Conservation (phyloP, 371 early-diverging fungal genomes). For the Mucor ambiguus region DNA sequence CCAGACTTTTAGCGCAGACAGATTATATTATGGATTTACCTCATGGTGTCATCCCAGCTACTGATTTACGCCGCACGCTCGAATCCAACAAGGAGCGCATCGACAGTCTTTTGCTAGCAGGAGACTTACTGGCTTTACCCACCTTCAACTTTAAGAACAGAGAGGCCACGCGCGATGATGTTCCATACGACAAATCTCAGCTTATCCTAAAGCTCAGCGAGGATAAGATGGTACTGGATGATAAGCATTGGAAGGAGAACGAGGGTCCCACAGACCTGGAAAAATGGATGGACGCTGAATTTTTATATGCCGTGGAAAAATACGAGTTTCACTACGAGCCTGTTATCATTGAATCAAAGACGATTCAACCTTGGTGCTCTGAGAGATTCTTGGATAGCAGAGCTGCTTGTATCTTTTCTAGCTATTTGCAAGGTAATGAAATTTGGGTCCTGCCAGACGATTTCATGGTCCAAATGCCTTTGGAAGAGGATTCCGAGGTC, state of each 20-base stretch:
- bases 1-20: slow-evolving; percentile 45
- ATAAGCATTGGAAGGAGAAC: slow-evolving; percentile 49
- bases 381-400: slow-evolving; percentile 51
- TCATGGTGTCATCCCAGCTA: slow-evolving; percentile 40
- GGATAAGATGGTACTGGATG: slow-evolving; percentile 34
- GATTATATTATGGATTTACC: slow-evolving; percentile 45
- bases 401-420: slow-evolving; percentile 48
- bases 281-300: slow-evolving; percentile 39
- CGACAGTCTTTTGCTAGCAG: slow-evolving; percentile 29
- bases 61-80: slow-evolving; percentile 41
- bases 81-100: slow-evolving; percentile 40
- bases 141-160: slow-evolving; percentile 36
- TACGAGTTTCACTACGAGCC: slow-evolving; percentile 55
- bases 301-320: slow-evolving; percentile 41
- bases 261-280: slow-evolving; percentile 46
- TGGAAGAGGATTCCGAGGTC: slow-evolving; percentile 26
- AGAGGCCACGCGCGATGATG: slow-evolving; percentile 16
- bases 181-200: slow-evolving; percentile 36
- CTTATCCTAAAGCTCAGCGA: slow-evolving; percentile 23
- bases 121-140: slow-evolving; percentile 48
- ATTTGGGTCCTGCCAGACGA: slow-evolving; percentile 52
- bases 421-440: slow-evolving; percentile 49
- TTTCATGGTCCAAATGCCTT: slow-evolving; percentile 40
- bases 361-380: slow-evolving; percentile 51
- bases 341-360: slow-evolving; percentile 45